Evolutionary conservation across 352 stramenopile genomes (phyloP).

Genomic region (Hyaloperonospora brassicae): DNA sequence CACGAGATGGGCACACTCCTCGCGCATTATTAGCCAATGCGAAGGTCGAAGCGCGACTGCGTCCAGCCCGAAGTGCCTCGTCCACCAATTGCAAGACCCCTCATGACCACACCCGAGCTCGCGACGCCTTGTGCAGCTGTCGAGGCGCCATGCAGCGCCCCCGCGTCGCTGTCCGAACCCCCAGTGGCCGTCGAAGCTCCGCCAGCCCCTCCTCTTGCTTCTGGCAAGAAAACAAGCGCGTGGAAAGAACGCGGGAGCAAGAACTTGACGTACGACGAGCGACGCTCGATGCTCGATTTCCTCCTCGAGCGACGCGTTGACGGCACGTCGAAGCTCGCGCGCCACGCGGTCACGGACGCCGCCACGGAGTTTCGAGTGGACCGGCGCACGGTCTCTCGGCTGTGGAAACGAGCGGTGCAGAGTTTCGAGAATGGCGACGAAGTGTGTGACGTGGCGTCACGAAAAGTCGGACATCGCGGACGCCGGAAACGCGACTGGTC

Average conservation of each 20-base stretch:
- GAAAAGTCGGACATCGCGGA: constrained; percentile 33
- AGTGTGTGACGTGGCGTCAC: constrained; percentile 33
- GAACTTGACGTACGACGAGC: constrained; percentile 39
- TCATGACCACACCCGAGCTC: constrained; percentile 16
- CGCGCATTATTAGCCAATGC: constrained; percentile 17
- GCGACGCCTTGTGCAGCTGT: not conserved
- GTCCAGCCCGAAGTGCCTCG: constrained; percentile 26
- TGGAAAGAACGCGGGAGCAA: constrained; percentile 33
- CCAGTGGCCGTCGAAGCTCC: not conserved
- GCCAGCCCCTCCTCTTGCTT: not conserved
- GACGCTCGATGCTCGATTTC: constrained; percentile 38
- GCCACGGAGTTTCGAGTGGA: constrained; percentile 30
- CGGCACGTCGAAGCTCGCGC: constrained; percentile 28
- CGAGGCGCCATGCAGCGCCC: constrained; percentile 4
- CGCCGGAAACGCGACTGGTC: constrained; percentile 42
- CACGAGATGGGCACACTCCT: constrained; percentile 9
- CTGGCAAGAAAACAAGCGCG: constrained; percentile 19
- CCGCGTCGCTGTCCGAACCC: constrained; percentile 5
- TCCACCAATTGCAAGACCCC: constrained; percentile 6
- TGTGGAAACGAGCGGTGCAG: constrained; percentile 35
- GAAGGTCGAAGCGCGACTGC: not conserved
- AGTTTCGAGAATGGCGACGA: constrained; percentile 34
- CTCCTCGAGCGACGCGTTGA: constrained; percentile 29
- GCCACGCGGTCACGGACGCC: constrained; percentile 37
- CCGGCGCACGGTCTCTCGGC: constrained; percentile 34